Percentiles rank a stretch among this genome's conserved stretches.
Evolutionary conservation across 176 grass and related monocot genomes (phyloP).

Genomic region (Triticum turgidum): DNA sequence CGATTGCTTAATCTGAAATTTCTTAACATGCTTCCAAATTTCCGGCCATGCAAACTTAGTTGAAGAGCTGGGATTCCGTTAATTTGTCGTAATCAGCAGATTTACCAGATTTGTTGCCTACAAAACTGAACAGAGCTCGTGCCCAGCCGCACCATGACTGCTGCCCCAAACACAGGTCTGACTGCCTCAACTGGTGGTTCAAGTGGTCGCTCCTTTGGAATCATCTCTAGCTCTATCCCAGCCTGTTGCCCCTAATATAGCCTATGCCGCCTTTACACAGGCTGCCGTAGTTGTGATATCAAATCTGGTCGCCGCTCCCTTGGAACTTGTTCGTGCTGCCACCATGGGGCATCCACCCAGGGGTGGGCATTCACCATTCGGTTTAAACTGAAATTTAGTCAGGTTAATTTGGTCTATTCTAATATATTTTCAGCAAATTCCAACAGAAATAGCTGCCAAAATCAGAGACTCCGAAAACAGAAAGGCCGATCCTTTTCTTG

Average conservation of each 20-base stretch:
- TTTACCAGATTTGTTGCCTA: neutral
- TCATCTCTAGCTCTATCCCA: neutral
- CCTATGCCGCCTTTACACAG: neutral
- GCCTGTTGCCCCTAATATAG: neutral
- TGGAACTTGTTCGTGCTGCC: neutral
- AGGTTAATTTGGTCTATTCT: neutral
- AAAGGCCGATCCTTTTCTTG: neutral
- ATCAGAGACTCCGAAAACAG: neutral
- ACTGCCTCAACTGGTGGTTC: neutral
- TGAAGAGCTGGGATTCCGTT: neutral
- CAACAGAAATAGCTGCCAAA: neutral
- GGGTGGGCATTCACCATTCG: neutral
- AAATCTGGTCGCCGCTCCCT: neutral
- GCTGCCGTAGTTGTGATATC: neutral
- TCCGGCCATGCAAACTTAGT: conserved; percentile 11
- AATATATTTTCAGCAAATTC: neutral
- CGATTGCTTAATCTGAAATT: neutral
- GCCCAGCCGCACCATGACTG: neutral
- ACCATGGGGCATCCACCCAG: neutral
- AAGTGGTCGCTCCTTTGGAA: neutral
- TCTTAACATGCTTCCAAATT: conserved; percentile 17
- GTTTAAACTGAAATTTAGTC: neutral
- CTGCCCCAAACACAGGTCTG: neutral
- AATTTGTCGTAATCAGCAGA: neutral
- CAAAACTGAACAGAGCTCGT: neutral